Percentiles rank a stretch among this genome's conserved stretches.
Evolutionary conservation across 2,329 filamentous ascomycete genomes (phyloP).

Genomic region (Volutella citrinella): DNA sequence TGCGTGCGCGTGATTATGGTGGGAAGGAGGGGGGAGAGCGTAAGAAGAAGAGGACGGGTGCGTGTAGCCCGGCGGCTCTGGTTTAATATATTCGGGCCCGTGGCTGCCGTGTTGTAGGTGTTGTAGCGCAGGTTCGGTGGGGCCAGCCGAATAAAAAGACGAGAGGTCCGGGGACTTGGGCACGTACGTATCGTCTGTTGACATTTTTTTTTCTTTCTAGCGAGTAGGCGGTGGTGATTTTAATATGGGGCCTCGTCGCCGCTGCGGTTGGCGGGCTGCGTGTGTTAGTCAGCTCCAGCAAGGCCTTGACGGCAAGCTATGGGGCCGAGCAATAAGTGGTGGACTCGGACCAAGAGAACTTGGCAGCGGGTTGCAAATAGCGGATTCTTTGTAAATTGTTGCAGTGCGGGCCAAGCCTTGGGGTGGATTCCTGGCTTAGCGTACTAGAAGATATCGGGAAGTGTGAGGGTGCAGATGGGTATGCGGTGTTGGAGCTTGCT

Average conservation of each 20-base stretch:
- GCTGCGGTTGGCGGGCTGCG: no score
- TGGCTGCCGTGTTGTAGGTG: constrained; percentile 27
- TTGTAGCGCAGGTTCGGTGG: constrained; percentile 34
- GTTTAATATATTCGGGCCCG: constrained; percentile 33
- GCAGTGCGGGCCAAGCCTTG: no score
- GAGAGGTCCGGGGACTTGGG: constrained; percentile 60
- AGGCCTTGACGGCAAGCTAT: no score
- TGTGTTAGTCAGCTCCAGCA: no score
- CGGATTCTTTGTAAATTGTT: no score
- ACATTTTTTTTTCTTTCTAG: constrained; percentile 32
- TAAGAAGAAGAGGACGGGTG: constrained; percentile 25
- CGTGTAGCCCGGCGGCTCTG: constrained; percentile 27
- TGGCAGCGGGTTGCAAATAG: no score
- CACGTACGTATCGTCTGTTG: constrained; percentile 52
- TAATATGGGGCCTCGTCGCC: background rate
- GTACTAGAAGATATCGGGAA: no score
- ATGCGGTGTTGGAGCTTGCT: no score
- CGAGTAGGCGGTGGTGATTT: constrained; percentile 13
- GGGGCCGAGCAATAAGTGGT: no score
- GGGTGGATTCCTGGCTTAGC: no score
- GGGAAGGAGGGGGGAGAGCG: constrained; percentile 13
- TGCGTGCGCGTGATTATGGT: constrained; percentile 25
- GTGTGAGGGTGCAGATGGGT: no score
- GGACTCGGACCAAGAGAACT: no score
- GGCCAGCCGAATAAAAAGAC: constrained; percentile 46